A percentile compares a stretch with the other conserved stretches of the same genome.
These are phyloP conservation scores for Juncus inflexus DNA, from an alignment of 176 grass and related monocot genomes.

Conservation along the genomic window DNA sequence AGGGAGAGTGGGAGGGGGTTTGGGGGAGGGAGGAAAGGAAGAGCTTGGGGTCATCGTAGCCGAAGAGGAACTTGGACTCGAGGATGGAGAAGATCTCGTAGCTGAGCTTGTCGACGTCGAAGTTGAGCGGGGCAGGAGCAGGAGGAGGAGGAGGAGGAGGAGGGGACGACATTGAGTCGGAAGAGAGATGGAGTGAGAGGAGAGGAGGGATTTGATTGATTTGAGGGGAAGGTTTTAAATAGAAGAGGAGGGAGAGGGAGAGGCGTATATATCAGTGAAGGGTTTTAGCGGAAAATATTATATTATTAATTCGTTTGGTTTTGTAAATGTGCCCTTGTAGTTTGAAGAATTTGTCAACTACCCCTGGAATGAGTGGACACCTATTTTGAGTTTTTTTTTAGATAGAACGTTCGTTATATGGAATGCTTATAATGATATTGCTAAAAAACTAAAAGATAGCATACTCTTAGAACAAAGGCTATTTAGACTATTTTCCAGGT, in stretches of 20 bases:
- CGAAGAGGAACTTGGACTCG: conserved; percentile 94
- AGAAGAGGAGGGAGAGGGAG: background rate
- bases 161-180: background rate
- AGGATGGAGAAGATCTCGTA: conserved; percentile 98
- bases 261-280: background rate
- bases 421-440: too few species aligned
- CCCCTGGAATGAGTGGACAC: too few species aligned
- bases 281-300: too few species aligned
- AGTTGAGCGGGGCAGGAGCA: conserved; percentile 5
- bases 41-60: conserved; percentile 72
- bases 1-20: background rate
- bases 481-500: too few species aligned
- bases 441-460: too few species aligned
- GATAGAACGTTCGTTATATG: too few species aligned
- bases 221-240: conserved; percentile 28
- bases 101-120: conserved; percentile 88
- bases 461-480: too few species aligned
- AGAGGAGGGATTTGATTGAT: conserved; percentile 34
- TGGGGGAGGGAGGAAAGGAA: conserved; percentile 19
- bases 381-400: too few species aligned
- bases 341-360: too few species aligned
- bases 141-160: conserved; percentile 9
- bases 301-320: too few species aligned
- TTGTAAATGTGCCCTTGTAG: too few species aligned
- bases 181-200: background rate